Conservation (phyloP, 2,329 filamentous ascomycete species). For the Sarocladiaceae sp. region DNA sequence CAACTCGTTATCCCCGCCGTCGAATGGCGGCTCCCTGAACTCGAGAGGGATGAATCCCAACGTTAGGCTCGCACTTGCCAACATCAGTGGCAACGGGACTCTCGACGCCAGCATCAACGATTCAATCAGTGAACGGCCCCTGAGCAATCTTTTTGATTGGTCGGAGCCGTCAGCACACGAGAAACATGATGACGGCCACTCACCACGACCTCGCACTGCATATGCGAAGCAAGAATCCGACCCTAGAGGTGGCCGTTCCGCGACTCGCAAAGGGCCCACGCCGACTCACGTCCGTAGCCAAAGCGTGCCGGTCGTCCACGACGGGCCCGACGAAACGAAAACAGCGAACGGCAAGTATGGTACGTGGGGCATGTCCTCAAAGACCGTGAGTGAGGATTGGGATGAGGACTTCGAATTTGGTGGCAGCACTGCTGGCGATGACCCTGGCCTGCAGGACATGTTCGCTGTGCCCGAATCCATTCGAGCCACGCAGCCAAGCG, state of each 20-base stretch:
- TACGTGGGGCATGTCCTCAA: conserved; percentile 75
- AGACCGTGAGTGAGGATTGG: conserved; percentile 80
- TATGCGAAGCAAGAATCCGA: conserved; percentile 71
- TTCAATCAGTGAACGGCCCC: conserved; percentile 39
- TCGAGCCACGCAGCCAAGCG: conserved; percentile 72
- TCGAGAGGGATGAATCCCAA: conserved; percentile 46
- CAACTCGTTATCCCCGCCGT: conserved; percentile 53
- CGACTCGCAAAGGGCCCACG: conserved; percentile 61
- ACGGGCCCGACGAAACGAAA: conserved; percentile 49
- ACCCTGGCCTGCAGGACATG: conserved; percentile 24
- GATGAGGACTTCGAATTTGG: conserved; percentile 83
- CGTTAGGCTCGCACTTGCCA: conserved; percentile 47
- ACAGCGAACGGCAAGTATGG: conserved; percentile 63
- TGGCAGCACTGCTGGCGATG: conserved; percentile 32
- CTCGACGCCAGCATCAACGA: conserved; percentile 21
- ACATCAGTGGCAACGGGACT: conserved; percentile 41
- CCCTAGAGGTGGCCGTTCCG: conserved; percentile 60
- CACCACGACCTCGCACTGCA: conserved; percentile 65
- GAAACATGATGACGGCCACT: conserved; percentile 52
- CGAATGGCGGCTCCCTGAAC: conserved; percentile 43
- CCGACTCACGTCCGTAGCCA: conserved; percentile 71
- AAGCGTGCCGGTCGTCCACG: conserved; percentile 69
- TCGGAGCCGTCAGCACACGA: conserved; percentile 59
- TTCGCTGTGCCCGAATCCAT: conserved; percentile 64
- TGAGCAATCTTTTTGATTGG: conserved; percentile 74